These are phyloP conservation scores for Hypoxylon perforatum DNA, from an alignment of 495 filamentous ascomycete genomes.

Conservation along the genomic window DNA sequence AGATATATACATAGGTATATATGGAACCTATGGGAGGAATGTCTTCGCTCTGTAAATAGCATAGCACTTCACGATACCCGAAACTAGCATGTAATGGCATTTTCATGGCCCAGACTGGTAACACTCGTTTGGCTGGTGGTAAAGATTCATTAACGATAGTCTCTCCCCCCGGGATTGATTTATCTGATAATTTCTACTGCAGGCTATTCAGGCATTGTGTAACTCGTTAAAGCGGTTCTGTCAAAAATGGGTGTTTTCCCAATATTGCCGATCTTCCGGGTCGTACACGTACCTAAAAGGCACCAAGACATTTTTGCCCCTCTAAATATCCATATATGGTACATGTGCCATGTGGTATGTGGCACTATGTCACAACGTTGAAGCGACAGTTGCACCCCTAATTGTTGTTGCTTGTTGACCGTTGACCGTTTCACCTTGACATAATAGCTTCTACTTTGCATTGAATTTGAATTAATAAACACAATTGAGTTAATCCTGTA, in stretches of 20 bases:
- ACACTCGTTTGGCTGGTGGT: neutral
- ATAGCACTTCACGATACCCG: no score
- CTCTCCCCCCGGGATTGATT: neutral
- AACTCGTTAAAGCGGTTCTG: neutral
- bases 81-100: no score
- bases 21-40: no score
- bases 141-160: neutral
- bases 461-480: neutral
- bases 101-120: no score
- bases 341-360: neutral
- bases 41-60: no score
- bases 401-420: neutral
- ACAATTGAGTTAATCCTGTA: neutral
- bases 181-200: neutral
- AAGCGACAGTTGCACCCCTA: conserved; percentile 10
- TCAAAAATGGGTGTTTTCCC: neutral
- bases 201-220: neutral
- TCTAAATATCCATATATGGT: conserved; percentile 10
- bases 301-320: conserved; percentile 36
- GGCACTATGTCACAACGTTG: neutral
- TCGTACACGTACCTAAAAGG: conserved; percentile 1
- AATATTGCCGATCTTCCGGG: conserved; percentile 9
- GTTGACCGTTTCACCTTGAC: neutral
- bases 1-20: no score
- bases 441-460: neutral